Conservation (phyloP, 805 yeast genomes). For the Saccharomyces kudriavzevii region DNA sequence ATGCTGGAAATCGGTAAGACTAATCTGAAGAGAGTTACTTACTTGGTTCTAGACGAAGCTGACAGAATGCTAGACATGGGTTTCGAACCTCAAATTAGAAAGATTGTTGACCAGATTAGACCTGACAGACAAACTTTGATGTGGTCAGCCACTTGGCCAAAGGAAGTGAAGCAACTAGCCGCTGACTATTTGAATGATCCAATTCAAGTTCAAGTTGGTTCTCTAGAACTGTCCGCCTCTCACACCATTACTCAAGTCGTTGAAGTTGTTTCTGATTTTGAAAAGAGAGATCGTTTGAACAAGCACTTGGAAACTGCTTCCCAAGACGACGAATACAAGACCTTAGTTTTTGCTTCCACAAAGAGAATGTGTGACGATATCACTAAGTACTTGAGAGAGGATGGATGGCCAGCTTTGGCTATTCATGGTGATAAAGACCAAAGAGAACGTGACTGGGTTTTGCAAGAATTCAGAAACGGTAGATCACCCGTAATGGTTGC, state of each 20-base stretch:
- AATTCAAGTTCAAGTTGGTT: constrained; percentile 94
- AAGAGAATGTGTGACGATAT: constrained; percentile 96
- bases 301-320: constrained; percentile 80
- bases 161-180: constrained; percentile 89
- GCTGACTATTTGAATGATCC: constrained; percentile 86
- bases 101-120: constrained; percentile 94
- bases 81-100: constrained; percentile 98
- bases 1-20: constrained; percentile 94
- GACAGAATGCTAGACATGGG: constrained; percentile 99
- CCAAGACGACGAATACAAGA: constrained; percentile 60
- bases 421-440: constrained; percentile 98
- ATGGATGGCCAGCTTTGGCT: constrained; percentile 98
- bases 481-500: constrained; percentile 97
- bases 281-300: constrained; percentile 84
- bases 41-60: constrained; percentile 96
- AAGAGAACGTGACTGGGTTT: constrained; percentile 97
- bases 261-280: constrained; percentile 85
- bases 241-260: constrained; percentile 91
- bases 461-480: constrained; percentile 85
- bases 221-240: constrained; percentile 90
- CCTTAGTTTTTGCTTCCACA: constrained; percentile 88
- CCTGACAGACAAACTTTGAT: constrained; percentile 98
- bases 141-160: constrained; percentile 99
- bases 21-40: constrained; percentile 90
- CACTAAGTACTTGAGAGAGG: constrained; percentile 83